These are phyloP conservation scores for Pittosporum tobira DNA, from an alignment of 129 eudicot species.

Conservation along the genomic window DNA sequence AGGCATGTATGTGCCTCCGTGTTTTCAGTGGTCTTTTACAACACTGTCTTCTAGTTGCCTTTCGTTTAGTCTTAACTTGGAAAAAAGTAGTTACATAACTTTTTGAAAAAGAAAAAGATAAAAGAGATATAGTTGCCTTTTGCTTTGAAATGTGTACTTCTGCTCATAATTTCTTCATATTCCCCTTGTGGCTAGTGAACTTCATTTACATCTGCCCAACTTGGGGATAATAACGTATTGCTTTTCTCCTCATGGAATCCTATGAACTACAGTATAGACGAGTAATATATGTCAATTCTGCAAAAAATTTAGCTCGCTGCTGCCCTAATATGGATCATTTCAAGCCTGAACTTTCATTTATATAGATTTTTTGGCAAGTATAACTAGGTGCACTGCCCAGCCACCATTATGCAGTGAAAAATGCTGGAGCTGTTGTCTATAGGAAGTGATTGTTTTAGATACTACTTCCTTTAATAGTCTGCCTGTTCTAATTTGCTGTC, in stretches of 20 bases:
- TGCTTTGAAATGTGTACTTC: neutral
- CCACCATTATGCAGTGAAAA: too few relatives aligned
- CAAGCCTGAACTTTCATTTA: too few relatives aligned
- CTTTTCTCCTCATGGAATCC: neutral
- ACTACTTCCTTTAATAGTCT: too few relatives aligned
- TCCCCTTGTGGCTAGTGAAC: neutral
- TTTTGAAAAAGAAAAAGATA: too few relatives aligned
- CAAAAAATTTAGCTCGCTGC: too few relatives aligned
- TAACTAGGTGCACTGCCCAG: too few relatives aligned
- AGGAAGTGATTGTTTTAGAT: too few relatives aligned
- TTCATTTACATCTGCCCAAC: neutral
- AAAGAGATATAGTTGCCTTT: too few relatives aligned
- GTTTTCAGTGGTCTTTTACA: neutral
- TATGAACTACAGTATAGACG: neutral
- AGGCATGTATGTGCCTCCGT: constrained; percentile 54
- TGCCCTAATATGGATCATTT: too few relatives aligned
- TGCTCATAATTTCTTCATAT: neutral
- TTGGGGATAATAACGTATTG: neutral
- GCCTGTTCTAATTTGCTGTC: too few relatives aligned
- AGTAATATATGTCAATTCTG: neutral
- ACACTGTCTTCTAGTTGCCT: neutral
- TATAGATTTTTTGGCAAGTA: too few relatives aligned
- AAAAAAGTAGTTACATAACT: neutral
- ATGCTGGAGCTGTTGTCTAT: too few relatives aligned
- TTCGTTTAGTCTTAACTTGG: neutral